Conservation (phyloP, 139 green algal genomes). For the Tetraselmis striata region DNA sequence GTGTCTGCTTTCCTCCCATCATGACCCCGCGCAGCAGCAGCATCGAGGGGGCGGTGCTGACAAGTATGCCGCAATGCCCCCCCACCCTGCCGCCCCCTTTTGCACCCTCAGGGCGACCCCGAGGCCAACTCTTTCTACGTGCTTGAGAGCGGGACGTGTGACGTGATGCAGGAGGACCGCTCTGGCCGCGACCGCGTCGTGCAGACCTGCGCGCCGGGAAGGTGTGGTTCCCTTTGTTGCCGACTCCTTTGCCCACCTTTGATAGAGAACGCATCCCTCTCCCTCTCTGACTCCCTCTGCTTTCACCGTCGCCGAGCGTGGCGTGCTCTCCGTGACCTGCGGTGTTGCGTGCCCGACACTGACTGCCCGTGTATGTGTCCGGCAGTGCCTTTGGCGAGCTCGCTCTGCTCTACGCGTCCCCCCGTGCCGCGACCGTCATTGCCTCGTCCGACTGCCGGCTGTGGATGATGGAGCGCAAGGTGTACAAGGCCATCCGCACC, state of each 20-base stretch:
- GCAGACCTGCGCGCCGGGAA: constrained; percentile 34
- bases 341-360: too few relatives aligned
- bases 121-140: constrained; percentile 60
- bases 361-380: too few relatives aligned
- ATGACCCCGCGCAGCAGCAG: too few relatives aligned
- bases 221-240: too few relatives aligned
- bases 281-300: too few relatives aligned
- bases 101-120: constrained; percentile 34
- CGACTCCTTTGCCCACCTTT: too few relatives aligned
- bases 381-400: constrained; percentile 86
- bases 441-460: constrained; percentile 27
- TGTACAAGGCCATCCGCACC: constrained; percentile 74
- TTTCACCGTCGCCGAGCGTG: too few relatives aligned
- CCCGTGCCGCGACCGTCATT: constrained; percentile 78
- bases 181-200: constrained; percentile 15
- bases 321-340: too few relatives aligned
- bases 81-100: background rate
- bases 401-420: constrained; percentile 82
- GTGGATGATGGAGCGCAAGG: constrained; percentile 74
- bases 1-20: background rate
- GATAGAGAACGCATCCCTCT: too few relatives aligned
- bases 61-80: background rate
- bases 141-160: constrained; percentile 44
- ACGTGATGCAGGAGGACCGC: constrained; percentile 24
- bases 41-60: too few relatives aligned